Base-by-base conservation (phyloP, 73 alveolate species). In the Tetrahymena thermophila region DNA sequence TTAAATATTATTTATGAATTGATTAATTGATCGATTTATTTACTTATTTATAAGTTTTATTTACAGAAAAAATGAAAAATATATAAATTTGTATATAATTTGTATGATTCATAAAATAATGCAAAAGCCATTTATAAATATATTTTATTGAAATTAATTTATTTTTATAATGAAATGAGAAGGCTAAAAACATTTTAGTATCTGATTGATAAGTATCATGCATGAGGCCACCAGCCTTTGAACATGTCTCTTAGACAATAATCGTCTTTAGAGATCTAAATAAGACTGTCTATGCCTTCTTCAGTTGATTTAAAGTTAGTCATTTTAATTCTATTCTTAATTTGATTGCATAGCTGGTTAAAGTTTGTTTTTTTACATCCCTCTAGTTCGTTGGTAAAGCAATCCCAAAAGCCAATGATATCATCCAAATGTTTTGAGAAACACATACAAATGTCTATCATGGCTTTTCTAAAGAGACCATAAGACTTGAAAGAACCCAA, bases 401-500 rank as follows among this genome's bases (percentile, higher is more conserved):
- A 71, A 71, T 71, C 89, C 89, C 89, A 71, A 31, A 71, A 71
- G 9, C 89, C 89, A 71, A 71, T 71, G 37, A 71, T 71, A n/a
- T 71, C 89, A 71, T 71, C 89, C 17, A 71, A 8, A 25, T 71
- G 89, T 17, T 71, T 71, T 25, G 89, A 71, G 37, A 71, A 71
- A 34, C 89, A 71, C 31, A 71, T n/a, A 25, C 89, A 71, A 25
- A 71, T 71, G 37, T 71, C 89, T 28, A 71, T 71, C 35, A 94
- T 35, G 16, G 98, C 96, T 94, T 98, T 85, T 83, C 96, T 94
- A 96, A 97, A 99, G 35, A 97, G 95, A 0, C 99, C 99, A 94
- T 99, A 97, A 94, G 98, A 99, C 96, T 96, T 97, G 94, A 98
- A 98, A 21, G 97, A 89, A 4, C 99, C 99, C 96, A 99, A 96